Percentiles rank a stretch among this genome's conserved stretches.
Evolutionary conservation across 2,329 filamentous ascomycete species (phyloP).

Genomic region (Tolypocladium guangdongense): DNA sequence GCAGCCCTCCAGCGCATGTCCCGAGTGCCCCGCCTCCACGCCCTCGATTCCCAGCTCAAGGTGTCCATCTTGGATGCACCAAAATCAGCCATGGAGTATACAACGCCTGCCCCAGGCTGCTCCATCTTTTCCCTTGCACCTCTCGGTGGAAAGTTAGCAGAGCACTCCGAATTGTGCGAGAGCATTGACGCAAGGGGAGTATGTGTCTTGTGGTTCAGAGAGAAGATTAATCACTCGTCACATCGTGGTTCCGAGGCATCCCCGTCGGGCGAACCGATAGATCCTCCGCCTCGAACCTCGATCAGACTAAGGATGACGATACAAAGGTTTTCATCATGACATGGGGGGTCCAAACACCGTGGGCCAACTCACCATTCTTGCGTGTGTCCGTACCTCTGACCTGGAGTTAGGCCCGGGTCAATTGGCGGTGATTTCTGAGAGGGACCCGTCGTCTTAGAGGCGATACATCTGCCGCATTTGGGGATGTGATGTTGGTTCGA

Average conservation of each 20-base stretch:
- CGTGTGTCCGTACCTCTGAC: background rate
- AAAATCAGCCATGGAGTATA: no score
- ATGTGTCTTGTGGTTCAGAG: conserved; percentile 28
- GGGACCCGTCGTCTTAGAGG: no score
- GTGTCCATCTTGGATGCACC: background rate
- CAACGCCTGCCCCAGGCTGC: no score
- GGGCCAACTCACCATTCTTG: conserved; percentile 11
- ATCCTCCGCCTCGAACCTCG: conserved; percentile 20
- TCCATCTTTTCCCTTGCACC: background rate
- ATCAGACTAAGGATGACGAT: conserved; percentile 98
- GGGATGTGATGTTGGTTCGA: background rate
- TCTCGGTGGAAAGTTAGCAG: background rate
- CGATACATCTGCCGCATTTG: background rate
- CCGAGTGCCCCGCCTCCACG: background rate
- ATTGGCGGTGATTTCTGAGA: no score
- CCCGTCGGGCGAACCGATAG: conserved; percentile 16
- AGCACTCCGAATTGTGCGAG: background rate
- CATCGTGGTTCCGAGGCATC: conserved; percentile 22
- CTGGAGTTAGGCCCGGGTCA: no score
- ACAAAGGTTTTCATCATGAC: conserved; percentile 73
- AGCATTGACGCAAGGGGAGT: background rate
- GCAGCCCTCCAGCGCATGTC: background rate
- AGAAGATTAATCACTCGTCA: conserved; percentile 46
- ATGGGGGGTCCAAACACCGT: conserved; percentile 7
- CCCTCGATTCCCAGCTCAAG: no score